Percentiles rank a stretch among this genome's conserved stretches.
Conservation (phyloP, 2,329 filamentous ascomycete species). For the Clarireedia sp. region DNA sequence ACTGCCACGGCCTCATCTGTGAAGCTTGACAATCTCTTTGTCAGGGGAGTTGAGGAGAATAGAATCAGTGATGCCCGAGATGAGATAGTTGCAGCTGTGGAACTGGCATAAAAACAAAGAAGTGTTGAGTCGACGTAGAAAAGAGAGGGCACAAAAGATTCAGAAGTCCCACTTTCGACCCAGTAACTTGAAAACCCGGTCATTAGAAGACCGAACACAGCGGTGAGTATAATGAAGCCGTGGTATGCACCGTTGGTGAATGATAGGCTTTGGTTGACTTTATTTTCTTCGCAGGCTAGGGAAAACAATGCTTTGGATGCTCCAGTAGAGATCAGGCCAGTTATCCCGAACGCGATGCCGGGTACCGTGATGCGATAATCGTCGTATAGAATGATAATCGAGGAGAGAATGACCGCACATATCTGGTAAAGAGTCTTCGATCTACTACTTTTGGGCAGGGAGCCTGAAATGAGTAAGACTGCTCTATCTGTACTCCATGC, state of each 20-base stretch:
- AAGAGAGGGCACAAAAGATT: not conserved
- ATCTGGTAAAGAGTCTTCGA: conserved; percentile 13
- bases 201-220: conserved; percentile 16
- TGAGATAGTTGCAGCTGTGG: conserved; percentile 13
- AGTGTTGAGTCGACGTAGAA: not conserved
- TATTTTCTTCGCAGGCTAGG: not conserved
- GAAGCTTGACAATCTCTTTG: conserved; percentile 10
- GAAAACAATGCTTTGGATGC: conserved; percentile 16
- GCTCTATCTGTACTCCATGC: not conserved
- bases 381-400: conserved; percentile 17
- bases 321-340: conserved; percentile 18
- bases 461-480: not conserved
- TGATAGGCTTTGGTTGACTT: not conserved
- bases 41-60: conserved; percentile 19
- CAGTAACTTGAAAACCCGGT: conserved; percentile 11
- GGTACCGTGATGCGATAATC: conserved; percentile 24
- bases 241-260: conserved; percentile 1
- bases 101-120: not conserved
- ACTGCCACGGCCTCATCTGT: conserved; percentile 10
- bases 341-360: conserved; percentile 18
- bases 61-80: conserved; percentile 17
- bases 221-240: conserved; percentile 20
- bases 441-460: not conserved
- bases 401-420: conserved; percentile 11
- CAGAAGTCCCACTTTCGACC: not conserved